These are phyloP conservation scores for Jatropha podagrica DNA, from an alignment of 441 rosid genomes.

Conservation along the genomic window DNA sequence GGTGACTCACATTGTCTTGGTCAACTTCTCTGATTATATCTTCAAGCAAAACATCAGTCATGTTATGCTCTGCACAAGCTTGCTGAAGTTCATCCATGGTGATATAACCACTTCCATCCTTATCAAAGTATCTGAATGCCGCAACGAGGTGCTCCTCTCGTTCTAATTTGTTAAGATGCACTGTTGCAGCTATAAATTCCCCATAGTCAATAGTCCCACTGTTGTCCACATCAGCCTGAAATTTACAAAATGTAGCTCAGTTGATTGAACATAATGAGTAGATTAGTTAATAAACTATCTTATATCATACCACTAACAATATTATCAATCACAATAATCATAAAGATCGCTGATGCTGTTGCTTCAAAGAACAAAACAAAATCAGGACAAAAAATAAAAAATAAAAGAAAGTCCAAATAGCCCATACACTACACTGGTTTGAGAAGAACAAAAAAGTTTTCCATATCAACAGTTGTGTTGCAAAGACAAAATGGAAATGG, in stretches of 20 bases:
- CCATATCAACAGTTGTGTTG: background rate
- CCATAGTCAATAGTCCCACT: slow-evolving; percentile 97
- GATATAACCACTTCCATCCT: slow-evolving; percentile 95
- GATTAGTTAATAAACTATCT: background rate
- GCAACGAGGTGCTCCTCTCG: slow-evolving; percentile 98
- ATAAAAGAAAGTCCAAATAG: background rate
- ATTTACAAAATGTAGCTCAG: slow-evolving; percentile 16
- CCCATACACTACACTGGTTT: background rate
- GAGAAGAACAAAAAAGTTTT: background rate
- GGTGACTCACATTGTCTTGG: slow-evolving; percentile 79
- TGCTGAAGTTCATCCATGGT: slow-evolving; percentile 99
- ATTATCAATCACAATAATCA: background rate
- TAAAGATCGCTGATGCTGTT: background rate
- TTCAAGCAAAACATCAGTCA: slow-evolving; percentile 88
- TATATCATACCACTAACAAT: background rate
- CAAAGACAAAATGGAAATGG: background rate
- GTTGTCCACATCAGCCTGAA: slow-evolving; percentile 98
- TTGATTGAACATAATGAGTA: slow-evolving; percentile 1
- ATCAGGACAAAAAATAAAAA: background rate
- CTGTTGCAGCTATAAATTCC: slow-evolving; percentile 95
- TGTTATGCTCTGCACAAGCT: slow-evolving; percentile 87
- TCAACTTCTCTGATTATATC: slow-evolving; percentile 93
- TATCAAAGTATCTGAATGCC: slow-evolving; percentile 93
- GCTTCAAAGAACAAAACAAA: background rate
- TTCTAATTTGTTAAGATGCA: slow-evolving; percentile 93